Base-by-base conservation (phyloP, 768 basidiomycete species). In the Gloeostereum incarnatum region DNA sequence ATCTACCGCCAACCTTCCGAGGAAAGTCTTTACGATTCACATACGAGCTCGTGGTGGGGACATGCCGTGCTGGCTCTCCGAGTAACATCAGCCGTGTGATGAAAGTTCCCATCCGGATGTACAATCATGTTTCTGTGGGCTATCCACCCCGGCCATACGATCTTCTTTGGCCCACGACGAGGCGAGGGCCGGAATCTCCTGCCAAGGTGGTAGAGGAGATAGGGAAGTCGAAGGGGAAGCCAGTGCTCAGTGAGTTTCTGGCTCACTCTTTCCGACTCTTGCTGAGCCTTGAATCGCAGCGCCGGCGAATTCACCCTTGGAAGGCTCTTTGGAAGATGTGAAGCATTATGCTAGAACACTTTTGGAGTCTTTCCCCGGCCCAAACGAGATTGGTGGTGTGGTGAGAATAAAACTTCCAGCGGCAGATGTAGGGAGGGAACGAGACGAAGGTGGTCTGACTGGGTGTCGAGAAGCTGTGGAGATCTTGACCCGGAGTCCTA, bases 91-190 rank as follows among this genome's bases (percentile, higher is more conserved):
- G 86, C 57, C 63, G 78, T 23, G 73, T 92, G 2, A 88, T 94
- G 82, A 86, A 84, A 36, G 83, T 98, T 1, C 94, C 94, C 0
- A 81, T 99, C 31, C 65, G 91, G 17, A 68, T 98, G 4, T 97
- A 96, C 60, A 92, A 89, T 41, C 68, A 92, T 46, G 86, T 96
- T 41, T 9, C 23, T 42, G 76, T 79, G 9, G 73, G 72, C 8
- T 64, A 69, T 18, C 64, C 70, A 1, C 62, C 73, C 1, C 60
- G 67, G 25, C 77, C 81, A 1, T 96, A 94, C 50, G 87, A 97
- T 56, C 59, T 97, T 2, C 63, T 93, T 2, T 84, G 84, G 74
- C 93, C 93, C 0, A 66, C 87, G 21, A 61, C 60, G 29, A 66
- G 59, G 43, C 56, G 64, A 34, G 8, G 43, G 38, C 20, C 39